These are phyloP conservation scores for Helotiales sp. DNA, from an alignment of 2,329 filamentous ascomycete species.

Conservation along the genomic window DNA sequence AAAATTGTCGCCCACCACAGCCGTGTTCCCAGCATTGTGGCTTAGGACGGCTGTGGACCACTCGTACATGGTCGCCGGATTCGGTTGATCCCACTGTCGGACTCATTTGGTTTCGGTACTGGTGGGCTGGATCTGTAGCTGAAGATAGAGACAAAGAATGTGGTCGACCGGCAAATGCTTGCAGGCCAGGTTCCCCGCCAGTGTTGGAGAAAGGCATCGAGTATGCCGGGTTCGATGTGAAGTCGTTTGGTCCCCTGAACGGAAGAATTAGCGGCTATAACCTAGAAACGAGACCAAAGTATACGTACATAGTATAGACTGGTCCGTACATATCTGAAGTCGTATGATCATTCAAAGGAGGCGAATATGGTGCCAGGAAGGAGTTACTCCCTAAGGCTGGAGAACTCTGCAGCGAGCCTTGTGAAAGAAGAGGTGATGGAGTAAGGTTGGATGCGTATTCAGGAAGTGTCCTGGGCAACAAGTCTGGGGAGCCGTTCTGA, in stretches of 20 bases:
- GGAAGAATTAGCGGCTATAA: conserved; percentile 16
- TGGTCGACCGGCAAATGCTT: conserved; percentile 38
- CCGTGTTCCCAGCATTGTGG: conserved; percentile 97
- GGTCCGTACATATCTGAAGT: conserved; percentile 41
- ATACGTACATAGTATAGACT: conserved; percentile 41
- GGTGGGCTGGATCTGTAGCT: conserved; percentile 37
- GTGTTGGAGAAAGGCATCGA: conserved; percentile 37
- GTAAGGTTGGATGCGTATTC: conserved; percentile 40
- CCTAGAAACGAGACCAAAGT: not conserved
- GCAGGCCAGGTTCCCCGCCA: conserved; percentile 33
- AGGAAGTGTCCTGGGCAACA: conserved; percentile 40
- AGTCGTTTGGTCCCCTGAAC: conserved; percentile 37
- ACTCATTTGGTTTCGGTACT: conserved; percentile 42
- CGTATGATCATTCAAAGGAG: conserved; percentile 34
- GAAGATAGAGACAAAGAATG: conserved; percentile 41
- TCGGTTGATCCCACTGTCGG: conserved; percentile 49
- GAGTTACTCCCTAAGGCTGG: conserved; percentile 36
- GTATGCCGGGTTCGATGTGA: conserved; percentile 36
- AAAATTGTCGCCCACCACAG: conserved; percentile 94
- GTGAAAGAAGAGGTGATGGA: conserved; percentile 41
- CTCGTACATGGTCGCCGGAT: conserved; percentile 61
- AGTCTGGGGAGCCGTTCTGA: conserved; percentile 41
- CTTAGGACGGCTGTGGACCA: conserved; percentile 82
- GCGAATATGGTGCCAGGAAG: conserved; percentile 40
- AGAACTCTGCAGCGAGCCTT: conserved; percentile 37